Base-by-base conservation (phyloP, 192 early-diverging fungal species). In the Coemansia sp. region DNA sequence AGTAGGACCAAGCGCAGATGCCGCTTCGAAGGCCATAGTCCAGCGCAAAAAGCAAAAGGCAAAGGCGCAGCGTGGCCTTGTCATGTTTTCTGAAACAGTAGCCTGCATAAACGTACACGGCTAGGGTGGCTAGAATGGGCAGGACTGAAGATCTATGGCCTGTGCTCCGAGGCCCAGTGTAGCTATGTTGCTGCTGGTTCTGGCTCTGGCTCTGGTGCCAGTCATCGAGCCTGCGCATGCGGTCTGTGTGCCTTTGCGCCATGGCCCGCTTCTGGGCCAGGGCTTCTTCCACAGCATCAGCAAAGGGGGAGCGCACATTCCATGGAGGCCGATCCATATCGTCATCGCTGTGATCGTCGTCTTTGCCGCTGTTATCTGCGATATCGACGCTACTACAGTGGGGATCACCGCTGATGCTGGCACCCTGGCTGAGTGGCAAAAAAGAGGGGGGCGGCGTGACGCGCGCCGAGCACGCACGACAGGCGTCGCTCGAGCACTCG, bases 281-380 rank as follows among this genome's bases (percentile, higher is more conserved):
- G 24, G 64, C 64, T 26, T 55, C 51, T 27, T 42, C 56, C 6
- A 67, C 64, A 13, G 64, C 64, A 19, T 67, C 55, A n/a, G 64
- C 56, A 51, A 60, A 67, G 20, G 64, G 64, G 26, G 64, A 59
- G 23, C 41, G 46, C 25, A 60, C 50, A n/a, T n/a, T n/a, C n/a
- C n/a, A n/a, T n/a, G n/a, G n/a, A n/a, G n/a, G n/a, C 41, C 23
- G 1, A 22, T 32, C 18, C 42, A 45, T 20, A 45, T 27, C 17
- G 55, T 33, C 39, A 40, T 33, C 23, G 24, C 28, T 7, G 35
- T 3, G 28, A 20, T 22, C 15, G 22, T 33, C 1, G 22, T 3
- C 19, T 9, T 14, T 20, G 42, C 6, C 24, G 6, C 3, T 22
- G 11, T 3, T 22, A 22, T 5, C 18, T 17, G 40, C 40, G n/a